A percentile compares a stretch with the other conserved stretches of the same genome.
phyloP scores from a whole-genome alignment of 805 yeast species.

The Suhomyces sp. region DNA sequence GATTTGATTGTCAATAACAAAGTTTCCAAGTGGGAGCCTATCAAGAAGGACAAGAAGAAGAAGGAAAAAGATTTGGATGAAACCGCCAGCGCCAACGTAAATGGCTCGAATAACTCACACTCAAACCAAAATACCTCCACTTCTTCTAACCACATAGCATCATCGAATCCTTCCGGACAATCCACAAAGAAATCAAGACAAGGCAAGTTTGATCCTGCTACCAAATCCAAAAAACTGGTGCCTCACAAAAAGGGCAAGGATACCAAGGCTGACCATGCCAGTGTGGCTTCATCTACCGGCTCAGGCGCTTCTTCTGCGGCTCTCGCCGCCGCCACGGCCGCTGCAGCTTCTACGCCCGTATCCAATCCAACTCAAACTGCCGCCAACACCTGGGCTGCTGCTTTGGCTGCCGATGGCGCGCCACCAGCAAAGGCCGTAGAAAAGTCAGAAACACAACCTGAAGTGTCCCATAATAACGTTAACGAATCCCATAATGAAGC shows the following conservation, averaged over 20 bases:
- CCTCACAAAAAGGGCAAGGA: conserved; percentile 4
- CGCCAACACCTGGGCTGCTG: conserved; percentile 45
- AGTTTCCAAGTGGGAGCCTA: conserved; percentile 92
- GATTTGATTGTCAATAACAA: conserved; percentile 88
- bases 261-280: background rate
- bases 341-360: conserved; percentile 16
- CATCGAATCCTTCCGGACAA: background rate
- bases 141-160: conserved; percentile 4
- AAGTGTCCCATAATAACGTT: conserved; percentile 1
- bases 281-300: background rate
- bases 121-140: background rate
- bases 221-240: conserved; percentile 5
- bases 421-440: conserved; percentile 20
- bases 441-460: conserved; percentile 7
- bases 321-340: conserved; percentile 15
- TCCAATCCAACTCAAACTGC: conserved; percentile 16
- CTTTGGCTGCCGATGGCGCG: conserved; percentile 35
- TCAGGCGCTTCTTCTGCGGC: conserved; percentile 1
- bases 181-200: background rate
- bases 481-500: conserved; percentile 9
- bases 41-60: conserved; percentile 60
- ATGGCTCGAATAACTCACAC: background rate
- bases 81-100: conserved; percentile 8
- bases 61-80: conserved; percentile 16
- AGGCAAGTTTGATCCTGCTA: conserved; percentile 3